Evolutionary conservation across 2,329 filamentous ascomycete species (phyloP), one percentile per base, ranked within the genome.

Genomic region (Plectosphaerella cucumerina): DNA sequence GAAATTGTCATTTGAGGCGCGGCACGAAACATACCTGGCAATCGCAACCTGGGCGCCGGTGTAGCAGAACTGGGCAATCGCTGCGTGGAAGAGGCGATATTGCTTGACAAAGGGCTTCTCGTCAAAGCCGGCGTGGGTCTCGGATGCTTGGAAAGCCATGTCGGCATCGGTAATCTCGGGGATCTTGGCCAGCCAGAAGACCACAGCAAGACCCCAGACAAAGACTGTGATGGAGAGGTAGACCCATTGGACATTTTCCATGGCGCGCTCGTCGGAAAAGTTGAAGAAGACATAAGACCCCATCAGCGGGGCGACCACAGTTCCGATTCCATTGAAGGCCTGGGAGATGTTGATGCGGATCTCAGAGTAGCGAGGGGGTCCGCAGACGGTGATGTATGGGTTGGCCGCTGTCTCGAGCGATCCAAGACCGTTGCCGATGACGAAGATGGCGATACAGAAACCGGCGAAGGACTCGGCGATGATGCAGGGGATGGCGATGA

Each of bases 391-490:
- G 56, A 88, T 83, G 67, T 86, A 90, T 0, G 87, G 86, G 65
- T 91, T 89, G 8, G 87, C 87, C 1, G 86, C 85, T 1, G 87
- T 90, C 68, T 92, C 88, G 18, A 91, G 80, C 0, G 87, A 87
- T 1, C 84, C 84, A 1, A 91, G 74, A 4, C 87, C 87, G 50
- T 83, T 84, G 26, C 87, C 87, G 51, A 90, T 86, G 53, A 90
- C 80, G 66, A 90, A 89, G 59, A 88, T 82, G 58, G 74, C 78
- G 34, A 79, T 80, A 60, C 86, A 89, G 70, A 90, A 91, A 6
- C 87, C 88, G 21, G 76, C 81, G 61, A 91, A 91, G 12, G 82
- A 87, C 52, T 78, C 74, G 34, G 80, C 77, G 56, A 79, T 77
- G 60, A 85, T 78, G 55, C 75, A 78, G 1, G 76, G 73, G 49